phyloP scores from a whole-genome alignment of 2,329 filamentous ascomycete genomes.

The Penicillium sp. region DNA sequence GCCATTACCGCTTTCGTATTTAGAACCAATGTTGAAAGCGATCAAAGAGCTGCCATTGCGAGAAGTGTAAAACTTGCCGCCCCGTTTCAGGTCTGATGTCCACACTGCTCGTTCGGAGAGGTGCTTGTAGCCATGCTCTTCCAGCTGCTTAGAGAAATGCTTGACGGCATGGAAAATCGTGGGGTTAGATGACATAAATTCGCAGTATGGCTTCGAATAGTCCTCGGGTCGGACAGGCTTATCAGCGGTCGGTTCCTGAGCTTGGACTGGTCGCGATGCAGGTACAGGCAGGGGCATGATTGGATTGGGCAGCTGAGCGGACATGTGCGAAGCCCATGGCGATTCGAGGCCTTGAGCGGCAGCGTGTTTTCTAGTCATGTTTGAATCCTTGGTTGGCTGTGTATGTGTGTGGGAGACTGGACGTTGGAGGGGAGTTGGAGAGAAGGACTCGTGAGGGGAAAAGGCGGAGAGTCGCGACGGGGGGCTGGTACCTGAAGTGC shows the following conservation, averaged over 20 bases:
- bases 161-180: constrained; percentile 90
- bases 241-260: constrained; percentile 15
- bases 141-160: constrained; percentile 71
- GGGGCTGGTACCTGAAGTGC: constrained; percentile 11
- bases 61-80: constrained; percentile 85
- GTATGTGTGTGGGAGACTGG: background rate
- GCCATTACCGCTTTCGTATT: constrained; percentile 81
- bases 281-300: constrained; percentile 12
- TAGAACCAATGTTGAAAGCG: constrained; percentile 77
- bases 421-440: constrained; percentile 11
- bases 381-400: background rate
- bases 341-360: constrained; percentile 26
- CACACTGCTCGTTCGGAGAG: constrained; percentile 77
- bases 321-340: constrained; percentile 33
- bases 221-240: constrained; percentile 48
- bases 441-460: constrained; percentile 19
- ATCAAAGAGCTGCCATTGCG: constrained; percentile 85
- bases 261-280: constrained; percentile 17
- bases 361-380: constrained; percentile 36
- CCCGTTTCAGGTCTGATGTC: constrained; percentile 67
- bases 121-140: constrained; percentile 69
- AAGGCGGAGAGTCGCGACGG: constrained; percentile 20
- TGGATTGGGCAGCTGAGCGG: constrained; percentile 28
- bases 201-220: constrained; percentile 80
- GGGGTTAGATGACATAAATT: constrained; percentile 85